Evolutionary conservation across 2,329 filamentous ascomycete genomes (phyloP), one percentile per base, ranked within the genome.

Genomic region (Xylaria multiplex): DNA sequence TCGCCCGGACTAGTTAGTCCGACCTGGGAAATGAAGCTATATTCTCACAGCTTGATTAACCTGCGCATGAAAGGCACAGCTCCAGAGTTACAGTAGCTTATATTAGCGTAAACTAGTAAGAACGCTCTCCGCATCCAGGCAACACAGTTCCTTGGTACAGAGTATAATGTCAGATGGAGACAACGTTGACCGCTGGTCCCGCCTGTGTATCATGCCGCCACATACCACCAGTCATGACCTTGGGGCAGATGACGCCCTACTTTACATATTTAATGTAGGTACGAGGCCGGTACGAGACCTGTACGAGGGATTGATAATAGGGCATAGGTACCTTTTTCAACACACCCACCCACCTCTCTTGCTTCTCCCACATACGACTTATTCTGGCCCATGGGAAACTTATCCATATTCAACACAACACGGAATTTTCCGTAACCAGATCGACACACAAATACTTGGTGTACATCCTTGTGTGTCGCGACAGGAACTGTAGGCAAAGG

Each of bases 151-250:
- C 42, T 48, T 35, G 42, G 49, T 57, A 37, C 49, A 14, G 37
- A 46, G 11, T 24, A 27, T 32, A 35, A 46, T 45, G 40, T 61
- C 49, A 52, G 50, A 54, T 27, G 24, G 49, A 35, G 49, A 48
- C n/a, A 22, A 27, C 27, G 42, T 59, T 66, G 60, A 67, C 64
- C 55, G 56, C 55, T 60, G 50, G 43, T 66, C 59, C 57, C 49
- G 55, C 42, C 49, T 57, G 49, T 50, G 50, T 40, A 14, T 16
- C 35, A 46, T 64, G 56, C 40, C 61, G 56, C 43, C 35, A 57
- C 43, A 55, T 37, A 7, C 32, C 50, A 49, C 46, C 37, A 32
- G 40, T 52, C 37, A 52, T 59, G 27, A 22, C 37, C 37, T 35
- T 66, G 42, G 22, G 49, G 37, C 35, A 13, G 48, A 48, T 24